Evolutionary conservation across 202 grass and related monocot species (phyloP).

Genomic region (Setaria viridis): DNA sequence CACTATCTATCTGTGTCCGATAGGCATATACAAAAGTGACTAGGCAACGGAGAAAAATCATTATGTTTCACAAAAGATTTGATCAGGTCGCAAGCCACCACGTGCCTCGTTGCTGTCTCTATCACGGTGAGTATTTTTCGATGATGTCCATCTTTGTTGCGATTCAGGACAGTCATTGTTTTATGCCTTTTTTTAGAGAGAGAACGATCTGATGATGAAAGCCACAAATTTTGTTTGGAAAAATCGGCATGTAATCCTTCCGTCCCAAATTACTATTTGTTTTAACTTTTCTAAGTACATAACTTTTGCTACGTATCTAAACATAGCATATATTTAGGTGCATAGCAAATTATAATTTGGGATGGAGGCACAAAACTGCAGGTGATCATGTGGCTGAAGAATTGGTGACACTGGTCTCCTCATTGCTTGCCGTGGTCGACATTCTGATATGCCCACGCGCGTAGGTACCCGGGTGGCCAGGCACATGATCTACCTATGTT

Average conservation of each 20-base stretch:
- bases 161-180: conserved; percentile 2
- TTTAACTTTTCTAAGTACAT: too few relatives aligned
- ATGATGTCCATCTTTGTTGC: conserved; percentile 11
- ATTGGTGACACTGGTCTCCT: neutral
- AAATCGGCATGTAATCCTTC: neutral
- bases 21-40: neutral
- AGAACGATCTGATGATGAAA: neutral
- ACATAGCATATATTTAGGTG: too few relatives aligned
- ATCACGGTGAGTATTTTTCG: neutral
- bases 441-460: too few relatives aligned
- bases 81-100: conserved; percentile 5
- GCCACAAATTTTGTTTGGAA: neutral
- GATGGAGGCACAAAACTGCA: neutral
- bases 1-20: neutral
- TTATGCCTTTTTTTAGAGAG: neutral
- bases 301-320: too few relatives aligned
- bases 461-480: too few relatives aligned
- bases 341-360: too few relatives aligned
- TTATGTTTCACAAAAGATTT: conserved; percentile 1
- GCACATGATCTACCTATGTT: too few relatives aligned
- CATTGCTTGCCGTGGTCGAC: too few relatives aligned
- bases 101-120: neutral
- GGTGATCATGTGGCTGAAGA: neutral
- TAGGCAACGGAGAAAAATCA: neutral
- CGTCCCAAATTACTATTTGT: too few relatives aligned